Evolutionary conservation across 768 basidiomycete species (phyloP).

Genomic region (Ramaria rubella): DNA sequence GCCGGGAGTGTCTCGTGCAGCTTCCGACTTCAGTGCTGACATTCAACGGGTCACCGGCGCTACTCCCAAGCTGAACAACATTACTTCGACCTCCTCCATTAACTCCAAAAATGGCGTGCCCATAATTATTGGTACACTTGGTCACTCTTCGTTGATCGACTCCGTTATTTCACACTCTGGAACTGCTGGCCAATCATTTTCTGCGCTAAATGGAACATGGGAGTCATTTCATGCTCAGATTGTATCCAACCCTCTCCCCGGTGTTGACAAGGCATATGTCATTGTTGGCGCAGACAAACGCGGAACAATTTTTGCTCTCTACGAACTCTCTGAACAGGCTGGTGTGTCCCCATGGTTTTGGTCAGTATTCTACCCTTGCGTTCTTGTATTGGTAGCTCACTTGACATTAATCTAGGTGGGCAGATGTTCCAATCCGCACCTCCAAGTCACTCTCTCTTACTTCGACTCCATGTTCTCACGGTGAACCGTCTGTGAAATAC

Average conservation of each 20-base stretch:
- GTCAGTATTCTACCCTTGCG: slow-evolving; percentile 27
- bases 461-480: slow-evolving; percentile 39
- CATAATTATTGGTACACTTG: slow-evolving; percentile 62
- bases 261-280: slow-evolving; percentile 55
- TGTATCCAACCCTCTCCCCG: slow-evolving; percentile 50
- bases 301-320: slow-evolving; percentile 59
- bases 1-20: slow-evolving; percentile 57
- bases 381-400: not conserved
- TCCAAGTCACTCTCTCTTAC: slow-evolving; percentile 44
- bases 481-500: slow-evolving; percentile 60
- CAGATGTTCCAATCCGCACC: slow-evolving; percentile 60
- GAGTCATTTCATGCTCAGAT: slow-evolving; percentile 51
- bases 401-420: slow-evolving; percentile 57
- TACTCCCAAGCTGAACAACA: slow-evolving; percentile 45
- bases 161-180: slow-evolving; percentile 45
- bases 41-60: slow-evolving; percentile 53
- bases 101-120: slow-evolving; percentile 25
- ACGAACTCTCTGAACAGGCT: slow-evolving; percentile 65
- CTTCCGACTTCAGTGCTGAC: slow-evolving; percentile 53
- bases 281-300: slow-evolving; percentile 65
- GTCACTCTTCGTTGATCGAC: slow-evolving; percentile 47
- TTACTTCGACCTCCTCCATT: slow-evolving; percentile 33
- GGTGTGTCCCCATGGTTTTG: slow-evolving; percentile 70
- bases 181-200: slow-evolving; percentile 38
- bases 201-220: slow-evolving; percentile 57